Conservation (phyloP, 2,329 filamentous ascomycete genomes). For the Aspergillus quadricinctus region DNA sequence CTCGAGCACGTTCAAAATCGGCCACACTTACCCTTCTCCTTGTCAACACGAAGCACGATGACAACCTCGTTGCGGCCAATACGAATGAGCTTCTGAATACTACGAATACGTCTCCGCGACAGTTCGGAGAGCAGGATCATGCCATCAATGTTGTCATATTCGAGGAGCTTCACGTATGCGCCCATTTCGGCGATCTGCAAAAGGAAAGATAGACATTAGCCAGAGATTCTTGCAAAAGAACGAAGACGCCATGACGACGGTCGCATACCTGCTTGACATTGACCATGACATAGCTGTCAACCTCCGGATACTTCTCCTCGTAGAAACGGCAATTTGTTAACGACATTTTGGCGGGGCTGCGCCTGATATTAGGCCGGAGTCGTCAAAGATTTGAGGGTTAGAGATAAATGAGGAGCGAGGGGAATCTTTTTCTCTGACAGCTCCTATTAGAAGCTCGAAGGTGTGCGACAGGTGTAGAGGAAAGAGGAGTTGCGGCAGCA, state of each 20-base stretch:
- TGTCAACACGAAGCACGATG: slow-evolving; percentile 96
- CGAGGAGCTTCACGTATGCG: slow-evolving; percentile 97
- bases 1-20: background rate
- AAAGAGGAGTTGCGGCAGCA: slow-evolving; percentile 6
- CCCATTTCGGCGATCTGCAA: slow-evolving; percentile 96
- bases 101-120: slow-evolving; percentile 94
- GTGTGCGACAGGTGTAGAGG: slow-evolving; percentile 7
- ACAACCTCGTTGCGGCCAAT: slow-evolving; percentile 98
- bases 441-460: slow-evolving; percentile 11
- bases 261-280: slow-evolving; percentile 86
- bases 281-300: slow-evolving; percentile 99
- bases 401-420: background rate
- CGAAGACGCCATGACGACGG: background rate
- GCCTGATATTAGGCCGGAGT: slow-evolving; percentile 17
- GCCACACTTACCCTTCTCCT: slow-evolving; percentile 75
- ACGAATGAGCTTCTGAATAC: slow-evolving; percentile 97
- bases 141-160: slow-evolving; percentile 99
- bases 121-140: slow-evolving; percentile 99
- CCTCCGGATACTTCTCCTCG: slow-evolving; percentile 95
- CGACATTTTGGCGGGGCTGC: slow-evolving; percentile 69
- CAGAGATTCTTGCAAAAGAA: background rate
- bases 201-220: slow-evolving; percentile 11
- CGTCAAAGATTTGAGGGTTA: background rate
- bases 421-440: background rate
- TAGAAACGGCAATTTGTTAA: slow-evolving; percentile 96